Base-by-base conservation (phyloP, 225 moss, liverwort and hornwort genomes). In the Neckera pumila region DNA sequence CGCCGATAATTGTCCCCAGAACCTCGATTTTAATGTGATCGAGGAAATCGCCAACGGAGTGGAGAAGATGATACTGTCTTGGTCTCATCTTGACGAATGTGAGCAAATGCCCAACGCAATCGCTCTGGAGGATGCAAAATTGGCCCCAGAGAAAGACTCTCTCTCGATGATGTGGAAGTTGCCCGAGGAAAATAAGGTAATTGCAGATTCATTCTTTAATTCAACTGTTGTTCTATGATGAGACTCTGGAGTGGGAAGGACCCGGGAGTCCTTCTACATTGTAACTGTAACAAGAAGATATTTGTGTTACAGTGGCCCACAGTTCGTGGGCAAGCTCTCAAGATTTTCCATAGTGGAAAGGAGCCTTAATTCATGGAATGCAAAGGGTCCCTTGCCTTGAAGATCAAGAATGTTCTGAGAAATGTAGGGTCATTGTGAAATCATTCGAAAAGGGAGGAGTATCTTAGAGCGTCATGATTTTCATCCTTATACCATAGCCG, bases 31-130 rank as follows among this genome's bases (percentile, higher is more conserved):
- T 85, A 94, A 95, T 88, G 95, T 90, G 66, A 95, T 98, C 67
- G 97, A 97, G 88, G 91, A 97, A 86, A 98, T 98, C 85, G 97
- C 97, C n/a, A 93, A 98, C 79, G 97, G 97, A 16, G 98, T 98
- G 75, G 98, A 98, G 93, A 95, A 97, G 92, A 96, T 98, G 98
- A 95, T 98, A 31, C 57, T 94, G 59, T 93, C 97, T 33, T 98
- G 98, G 97, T 92, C 90, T 85, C 93, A 94, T 42, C 93, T 93
- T 53, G 92, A 93, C 79, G 95, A 94, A 76, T 79, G 86, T 30
- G 86, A 92, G 89, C 76, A 73, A 51, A 81, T 82, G 58, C 81
- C 79, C 56, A 87, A 61, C 70, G 70, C 49, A 38, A 66, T 40
- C 75, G 58, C 70, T 64, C 58, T 69, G 62, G 83, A 90, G 58